phyloP scores from a whole-genome alignment of 2,329 filamentous ascomycete species.

The Colletotrichum gigasporum region DNA sequence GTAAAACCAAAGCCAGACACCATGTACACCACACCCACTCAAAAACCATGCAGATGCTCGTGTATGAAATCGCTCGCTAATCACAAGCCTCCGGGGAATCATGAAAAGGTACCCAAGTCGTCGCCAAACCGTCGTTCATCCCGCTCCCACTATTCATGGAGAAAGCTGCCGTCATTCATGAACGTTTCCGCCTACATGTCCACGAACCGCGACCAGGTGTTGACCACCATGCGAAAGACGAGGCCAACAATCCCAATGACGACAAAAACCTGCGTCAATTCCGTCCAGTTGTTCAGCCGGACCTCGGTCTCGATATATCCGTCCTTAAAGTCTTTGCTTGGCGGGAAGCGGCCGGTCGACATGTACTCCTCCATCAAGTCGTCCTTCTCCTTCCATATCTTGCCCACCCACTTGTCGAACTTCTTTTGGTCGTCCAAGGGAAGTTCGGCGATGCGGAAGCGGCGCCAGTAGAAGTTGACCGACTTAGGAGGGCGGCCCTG shows the following conservation, averaged over 20 bases:
- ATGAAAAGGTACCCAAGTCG: background rate
- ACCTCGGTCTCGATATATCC: conserved; percentile 68
- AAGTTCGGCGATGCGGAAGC: conserved; percentile 83
- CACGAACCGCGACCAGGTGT: conserved; percentile 32
- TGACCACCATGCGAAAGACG: conserved; percentile 49
- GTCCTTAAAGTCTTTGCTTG: conserved; percentile 50
- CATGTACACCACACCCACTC: background rate
- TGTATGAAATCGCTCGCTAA: conserved; percentile 25
- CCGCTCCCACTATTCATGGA: too few species aligned
- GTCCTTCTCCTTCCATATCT: conserved; percentile 94
- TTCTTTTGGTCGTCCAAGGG: conserved; percentile 77
- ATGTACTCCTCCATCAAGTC: conserved; percentile 85
- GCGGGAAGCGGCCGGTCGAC: conserved; percentile 81
- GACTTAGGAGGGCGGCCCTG: conserved; percentile 91
- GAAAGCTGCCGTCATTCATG: background rate
- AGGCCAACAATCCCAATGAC: conserved; percentile 57
- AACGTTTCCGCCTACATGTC: background rate
- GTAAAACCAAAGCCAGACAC: background rate
- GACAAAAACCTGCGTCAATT: conserved; percentile 64
- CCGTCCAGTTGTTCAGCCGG: conserved; percentile 61
- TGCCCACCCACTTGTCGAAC: conserved; percentile 87
- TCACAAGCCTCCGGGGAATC: conserved; percentile 4
- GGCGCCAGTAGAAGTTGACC: conserved; percentile 96
- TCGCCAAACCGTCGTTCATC: background rate
- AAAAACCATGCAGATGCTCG: background rate